These are phyloP conservation scores for Stipa capillata DNA, from an alignment of 176 grass and related monocot genomes.

Conservation along the genomic window DNA sequence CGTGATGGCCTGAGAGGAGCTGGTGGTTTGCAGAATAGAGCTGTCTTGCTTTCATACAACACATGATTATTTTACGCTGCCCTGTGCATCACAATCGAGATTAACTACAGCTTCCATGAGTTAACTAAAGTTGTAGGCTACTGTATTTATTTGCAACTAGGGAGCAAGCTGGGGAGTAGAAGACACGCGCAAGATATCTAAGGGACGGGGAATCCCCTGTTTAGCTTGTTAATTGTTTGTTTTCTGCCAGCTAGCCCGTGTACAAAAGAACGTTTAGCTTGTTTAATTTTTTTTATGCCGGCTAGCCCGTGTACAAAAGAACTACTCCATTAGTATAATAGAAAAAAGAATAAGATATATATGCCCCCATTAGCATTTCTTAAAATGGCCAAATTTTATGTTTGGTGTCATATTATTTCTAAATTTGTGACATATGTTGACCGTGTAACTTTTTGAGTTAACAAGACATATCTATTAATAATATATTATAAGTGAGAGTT, in stretches of 20 bases:
- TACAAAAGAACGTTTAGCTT: not conserved
- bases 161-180: not conserved
- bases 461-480: too few species aligned
- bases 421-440: too few species aligned
- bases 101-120: not conserved
- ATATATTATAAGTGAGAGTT: too few species aligned
- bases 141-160: not conserved
- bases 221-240: not conserved
- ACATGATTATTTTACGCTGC: not conserved
- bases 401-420: not conserved
- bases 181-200: not conserved
- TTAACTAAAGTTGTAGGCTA: not conserved
- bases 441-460: too few species aligned
- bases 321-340: too few species aligned
- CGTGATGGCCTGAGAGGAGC: conserved; percentile 1
- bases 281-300: too few species aligned
- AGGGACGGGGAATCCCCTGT: not conserved
- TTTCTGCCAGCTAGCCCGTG: not conserved
- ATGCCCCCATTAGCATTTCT: not conserved
- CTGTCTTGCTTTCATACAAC: conserved; percentile 17
- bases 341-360: not conserved
- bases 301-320: too few species aligned
- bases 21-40: not conserved
- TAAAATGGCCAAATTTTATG: not conserved
- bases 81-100: not conserved